Conservation (phyloP, 208 protist genomes). For the Naegleria gruberi region DNA sequence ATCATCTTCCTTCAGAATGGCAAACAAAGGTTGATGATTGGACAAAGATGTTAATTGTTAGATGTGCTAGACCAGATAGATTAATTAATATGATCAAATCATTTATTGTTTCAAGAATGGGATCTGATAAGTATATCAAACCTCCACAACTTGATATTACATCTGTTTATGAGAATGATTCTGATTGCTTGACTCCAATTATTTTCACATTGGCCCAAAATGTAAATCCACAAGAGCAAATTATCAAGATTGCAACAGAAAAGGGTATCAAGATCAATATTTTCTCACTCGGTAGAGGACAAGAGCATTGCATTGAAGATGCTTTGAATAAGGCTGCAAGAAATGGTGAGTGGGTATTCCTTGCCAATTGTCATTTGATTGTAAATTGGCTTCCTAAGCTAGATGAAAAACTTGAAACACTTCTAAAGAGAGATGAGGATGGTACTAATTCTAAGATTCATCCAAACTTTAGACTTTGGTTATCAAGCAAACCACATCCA, state of each 20-base stretch:
- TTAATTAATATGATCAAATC: conserved; percentile 87
- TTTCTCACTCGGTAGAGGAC: conserved; percentile 91
- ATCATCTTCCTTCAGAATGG: conserved; percentile 89
- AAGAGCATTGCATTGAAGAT: conserved; percentile 83
- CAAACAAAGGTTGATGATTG: conserved; percentile 56
- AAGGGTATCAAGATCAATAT: conserved; percentile 68
- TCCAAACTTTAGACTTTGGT: conserved; percentile 94
- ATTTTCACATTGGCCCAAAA: conserved; percentile 95
- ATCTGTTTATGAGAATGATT: conserved; percentile 72
- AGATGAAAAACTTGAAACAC: conserved; percentile 87
- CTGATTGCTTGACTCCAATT: conserved; percentile 63
- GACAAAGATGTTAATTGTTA: conserved; percentile 90
- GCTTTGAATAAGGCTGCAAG: conserved; percentile 79
- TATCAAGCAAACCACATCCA: conserved; percentile 91
- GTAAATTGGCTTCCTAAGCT: conserved; percentile 89
- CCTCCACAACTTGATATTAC: conserved; percentile 91
- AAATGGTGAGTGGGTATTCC: conserved; percentile 92
- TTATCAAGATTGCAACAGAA: conserved; percentile 73
- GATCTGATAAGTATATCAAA: conserved; percentile 80
- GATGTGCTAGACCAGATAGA: conserved; percentile 92
- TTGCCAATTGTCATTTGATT: conserved; percentile 97
- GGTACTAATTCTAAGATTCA: conserved; percentile 74
- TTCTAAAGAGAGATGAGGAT: conserved; percentile 22
- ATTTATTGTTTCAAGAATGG: conserved; percentile 90
- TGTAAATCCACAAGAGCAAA: conserved; percentile 89